Evolutionary conservation across 345 rosid species (phyloP).

Genomic region (Fremontodendron californicum): DNA sequence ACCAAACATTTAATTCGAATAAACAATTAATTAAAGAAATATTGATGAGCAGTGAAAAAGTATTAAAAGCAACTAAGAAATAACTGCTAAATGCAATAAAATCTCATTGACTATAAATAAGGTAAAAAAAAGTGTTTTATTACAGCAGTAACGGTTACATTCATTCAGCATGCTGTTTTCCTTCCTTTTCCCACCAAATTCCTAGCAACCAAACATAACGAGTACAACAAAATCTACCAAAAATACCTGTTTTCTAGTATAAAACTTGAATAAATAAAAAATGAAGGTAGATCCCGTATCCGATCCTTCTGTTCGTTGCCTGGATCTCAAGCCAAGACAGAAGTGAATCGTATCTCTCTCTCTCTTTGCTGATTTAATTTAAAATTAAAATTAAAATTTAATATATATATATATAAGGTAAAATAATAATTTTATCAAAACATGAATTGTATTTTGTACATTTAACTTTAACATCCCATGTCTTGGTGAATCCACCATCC

Average conservation of each 20-base stretch:
- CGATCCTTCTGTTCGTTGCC: conserved; percentile 71
- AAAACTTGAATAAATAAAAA: conserved; percentile 14
- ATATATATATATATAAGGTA: no score
- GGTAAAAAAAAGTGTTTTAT: neutral
- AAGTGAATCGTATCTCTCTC: conserved; percentile 44
- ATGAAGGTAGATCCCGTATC: conserved; percentile 32
- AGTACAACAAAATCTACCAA: neutral
- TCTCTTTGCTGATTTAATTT: no score
- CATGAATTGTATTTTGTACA: no score
- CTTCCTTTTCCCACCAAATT: neutral
- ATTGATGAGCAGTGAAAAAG: neutral
- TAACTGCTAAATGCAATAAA: neutral
- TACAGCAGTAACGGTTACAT: neutral
- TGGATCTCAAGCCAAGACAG: conserved; percentile 97
- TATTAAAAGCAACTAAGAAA: neutral
- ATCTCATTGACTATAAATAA: neutral
- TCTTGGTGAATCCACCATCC: no score
- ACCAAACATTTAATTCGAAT: neutral
- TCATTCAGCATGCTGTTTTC: neutral
- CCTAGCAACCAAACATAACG: conserved; percentile 18
- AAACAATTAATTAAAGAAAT: neutral
- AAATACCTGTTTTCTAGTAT: conserved; percentile 7
- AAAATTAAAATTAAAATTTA: no score
- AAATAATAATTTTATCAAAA: no score
- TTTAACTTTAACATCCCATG: no score